phyloP scores from a whole-genome alignment of 2,329 filamentous ascomycete species.

The Hysterium pulicare region DNA sequence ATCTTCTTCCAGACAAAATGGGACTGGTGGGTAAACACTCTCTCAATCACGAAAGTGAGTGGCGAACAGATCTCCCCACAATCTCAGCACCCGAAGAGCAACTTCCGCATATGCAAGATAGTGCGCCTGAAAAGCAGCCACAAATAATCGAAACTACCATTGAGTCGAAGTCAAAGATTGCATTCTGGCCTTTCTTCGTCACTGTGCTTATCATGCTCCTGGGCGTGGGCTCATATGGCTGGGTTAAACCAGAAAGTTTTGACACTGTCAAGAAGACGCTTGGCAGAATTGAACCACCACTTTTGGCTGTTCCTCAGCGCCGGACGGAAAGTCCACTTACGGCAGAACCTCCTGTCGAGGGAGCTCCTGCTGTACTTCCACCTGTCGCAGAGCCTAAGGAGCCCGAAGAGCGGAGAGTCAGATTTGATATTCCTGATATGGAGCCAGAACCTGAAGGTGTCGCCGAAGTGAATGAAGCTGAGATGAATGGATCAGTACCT shows the following conservation, averaged over 20 bases:
- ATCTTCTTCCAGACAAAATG: slow-evolving; percentile 27
- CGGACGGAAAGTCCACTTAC: slow-evolving; percentile 1
- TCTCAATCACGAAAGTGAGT: slow-evolving; percentile 25
- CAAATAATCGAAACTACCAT: slow-evolving; percentile 4
- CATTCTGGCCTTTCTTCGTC: slow-evolving; percentile 3
- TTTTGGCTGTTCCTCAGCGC: slow-evolving; percentile 3
- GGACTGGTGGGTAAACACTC: slow-evolving; percentile 41
- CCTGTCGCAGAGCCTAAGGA: slow-evolving; percentile 14
- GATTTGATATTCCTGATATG: slow-evolving; percentile 28
- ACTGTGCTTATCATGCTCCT: slow-evolving; percentile 3
- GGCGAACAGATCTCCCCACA: slow-evolving; percentile 8
- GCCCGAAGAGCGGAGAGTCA: slow-evolving; percentile 30
- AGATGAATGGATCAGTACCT: slow-evolving; percentile 24
- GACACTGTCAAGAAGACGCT: slow-evolving; percentile 9
- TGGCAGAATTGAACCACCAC: slow-evolving; percentile 13
- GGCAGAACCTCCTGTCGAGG: neutral
- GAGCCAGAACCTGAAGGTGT: slow-evolving; percentile 27
- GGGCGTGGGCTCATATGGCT: slow-evolving; percentile 1
- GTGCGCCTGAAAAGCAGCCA: slow-evolving; percentile 14
- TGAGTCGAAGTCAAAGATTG: slow-evolving; percentile 1
- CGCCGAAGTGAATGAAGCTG: slow-evolving; percentile 33
- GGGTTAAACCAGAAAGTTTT: slow-evolving; percentile 5
- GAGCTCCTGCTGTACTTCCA: too few species aligned
- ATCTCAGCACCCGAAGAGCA: slow-evolving; percentile 15
- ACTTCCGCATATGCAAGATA: slow-evolving; percentile 18